Evolutionary conservation across 257 asterid genomes (phyloP).

Genomic region (Solanum raphanifolium): DNA sequence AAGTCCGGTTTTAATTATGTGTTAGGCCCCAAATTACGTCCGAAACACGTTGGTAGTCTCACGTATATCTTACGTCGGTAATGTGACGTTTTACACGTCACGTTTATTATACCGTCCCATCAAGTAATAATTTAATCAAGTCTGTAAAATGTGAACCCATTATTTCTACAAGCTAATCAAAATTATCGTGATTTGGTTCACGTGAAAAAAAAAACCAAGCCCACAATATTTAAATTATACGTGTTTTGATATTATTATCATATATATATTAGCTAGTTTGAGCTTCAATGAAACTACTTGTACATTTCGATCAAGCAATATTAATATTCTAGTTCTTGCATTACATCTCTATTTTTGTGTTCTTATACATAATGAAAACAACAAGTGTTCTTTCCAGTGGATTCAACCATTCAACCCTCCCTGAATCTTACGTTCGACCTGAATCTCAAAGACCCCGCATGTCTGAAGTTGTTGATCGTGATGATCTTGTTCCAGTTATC

Average conservation of each 20-base stretch:
- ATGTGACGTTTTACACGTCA: neutral
- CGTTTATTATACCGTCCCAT: neutral
- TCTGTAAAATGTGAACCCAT: neutral
- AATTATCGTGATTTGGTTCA: neutral
- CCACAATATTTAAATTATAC: neutral
- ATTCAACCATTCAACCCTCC: slow-evolving; percentile 27
- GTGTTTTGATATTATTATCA: neutral
- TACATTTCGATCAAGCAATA: neutral
- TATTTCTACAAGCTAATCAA: neutral
- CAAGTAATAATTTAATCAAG: neutral
- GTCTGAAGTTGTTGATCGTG: slow-evolving; percentile 32
- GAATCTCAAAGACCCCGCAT: slow-evolving; percentile 53
- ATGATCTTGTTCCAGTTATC: slow-evolving; percentile 50
- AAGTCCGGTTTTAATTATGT: neutral
- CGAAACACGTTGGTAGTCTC: neutral
- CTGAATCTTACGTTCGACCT: slow-evolving; percentile 62
- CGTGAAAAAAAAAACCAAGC: neutral
- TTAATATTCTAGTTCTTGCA: neutral
- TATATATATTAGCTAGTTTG: neutral
- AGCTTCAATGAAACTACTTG: neutral
- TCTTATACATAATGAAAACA: slow-evolving; percentile 21
- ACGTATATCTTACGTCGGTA: neutral
- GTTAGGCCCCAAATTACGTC: neutral
- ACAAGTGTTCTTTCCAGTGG: slow-evolving; percentile 46
- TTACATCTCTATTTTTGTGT: neutral